phyloP scores from a whole-genome alignment of 2,329 filamentous ascomycete genomes.

The Trichoderma sp. region DNA sequence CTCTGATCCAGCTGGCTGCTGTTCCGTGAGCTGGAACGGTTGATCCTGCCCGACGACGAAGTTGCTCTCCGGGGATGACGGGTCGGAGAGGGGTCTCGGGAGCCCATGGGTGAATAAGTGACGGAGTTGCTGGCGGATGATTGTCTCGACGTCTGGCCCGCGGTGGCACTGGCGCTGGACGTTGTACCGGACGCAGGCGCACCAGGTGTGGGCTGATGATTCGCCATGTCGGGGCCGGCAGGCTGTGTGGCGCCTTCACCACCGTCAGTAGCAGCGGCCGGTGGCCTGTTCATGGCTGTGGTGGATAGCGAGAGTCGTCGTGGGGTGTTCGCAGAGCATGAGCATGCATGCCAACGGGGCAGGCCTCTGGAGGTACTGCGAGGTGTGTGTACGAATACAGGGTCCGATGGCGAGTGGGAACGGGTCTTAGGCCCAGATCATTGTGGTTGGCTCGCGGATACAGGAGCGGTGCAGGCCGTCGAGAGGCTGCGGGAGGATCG shows the following conservation, averaged over 20 bases:
- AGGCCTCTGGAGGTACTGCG: constrained; percentile 32
- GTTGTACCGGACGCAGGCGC: constrained; percentile 25
- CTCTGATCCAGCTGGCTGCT: constrained; percentile 68
- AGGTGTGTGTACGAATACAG: constrained; percentile 32
- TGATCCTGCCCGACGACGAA: constrained; percentile 42
- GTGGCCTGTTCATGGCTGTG: constrained; percentile 41
- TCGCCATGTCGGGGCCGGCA: constrained; percentile 31
- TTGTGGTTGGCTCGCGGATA: constrained; percentile 43
- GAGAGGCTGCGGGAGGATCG: constrained; percentile 29
- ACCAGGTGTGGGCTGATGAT: constrained; percentile 29
- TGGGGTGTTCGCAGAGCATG: constrained; percentile 38
- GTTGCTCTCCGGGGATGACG: constrained; percentile 45
- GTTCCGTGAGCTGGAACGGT: constrained; percentile 62
- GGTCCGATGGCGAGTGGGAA: constrained; percentile 34
- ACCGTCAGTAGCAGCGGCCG: constrained; percentile 29
- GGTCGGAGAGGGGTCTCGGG: constrained; percentile 54
- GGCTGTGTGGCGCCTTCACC: constrained; percentile 31
- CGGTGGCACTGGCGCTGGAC: constrained; percentile 32
- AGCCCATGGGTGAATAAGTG: constrained; percentile 44
- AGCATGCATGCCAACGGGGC: constrained; percentile 42
- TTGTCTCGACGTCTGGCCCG: constrained; percentile 42
- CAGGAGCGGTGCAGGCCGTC: constrained; percentile 33
- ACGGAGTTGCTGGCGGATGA: constrained; percentile 45
- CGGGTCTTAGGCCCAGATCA: constrained; percentile 38
- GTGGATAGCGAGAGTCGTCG: constrained; percentile 32